phyloP scores from a whole-genome alignment of 441 rosid species.

The Syzygium syzygioides region DNA sequence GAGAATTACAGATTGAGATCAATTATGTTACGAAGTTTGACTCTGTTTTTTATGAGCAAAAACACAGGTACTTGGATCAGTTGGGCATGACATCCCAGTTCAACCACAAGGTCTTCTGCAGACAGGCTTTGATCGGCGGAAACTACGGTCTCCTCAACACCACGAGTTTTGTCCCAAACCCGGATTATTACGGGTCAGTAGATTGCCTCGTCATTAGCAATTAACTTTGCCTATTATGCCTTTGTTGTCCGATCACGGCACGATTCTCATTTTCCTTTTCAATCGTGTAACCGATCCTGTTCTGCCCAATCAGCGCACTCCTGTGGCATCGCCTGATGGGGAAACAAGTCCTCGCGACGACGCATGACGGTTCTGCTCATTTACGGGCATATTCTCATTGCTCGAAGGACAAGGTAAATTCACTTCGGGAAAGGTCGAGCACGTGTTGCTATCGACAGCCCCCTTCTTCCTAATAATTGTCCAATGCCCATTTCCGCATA shows the following conservation, averaged over 20 bases:
- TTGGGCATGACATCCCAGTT: constrained; percentile 53
- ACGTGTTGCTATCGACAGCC: background rate
- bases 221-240: background rate
- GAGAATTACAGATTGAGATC: background rate
- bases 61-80: constrained; percentile 54
- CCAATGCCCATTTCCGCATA: background rate
- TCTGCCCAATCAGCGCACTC: background rate
- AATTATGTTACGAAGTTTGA: background rate
- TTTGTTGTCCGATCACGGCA: background rate
- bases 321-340: constrained; percentile 11
- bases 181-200: constrained; percentile 55
- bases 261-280: background rate
- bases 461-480: background rate
- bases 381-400: background rate
- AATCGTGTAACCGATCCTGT: background rate
- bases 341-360: background rate
- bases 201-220: background rate
- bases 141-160: constrained; percentile 60
- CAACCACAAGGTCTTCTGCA: constrained; percentile 56
- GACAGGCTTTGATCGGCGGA: constrained; percentile 67
- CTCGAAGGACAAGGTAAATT: background rate
- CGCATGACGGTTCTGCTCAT: background rate
- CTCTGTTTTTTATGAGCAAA: background rate
- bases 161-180: constrained; percentile 47
- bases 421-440: background rate